Conservation (phyloP, 2,329 filamentous ascomycete genomes). For the Ascochyta fabae region DNA sequence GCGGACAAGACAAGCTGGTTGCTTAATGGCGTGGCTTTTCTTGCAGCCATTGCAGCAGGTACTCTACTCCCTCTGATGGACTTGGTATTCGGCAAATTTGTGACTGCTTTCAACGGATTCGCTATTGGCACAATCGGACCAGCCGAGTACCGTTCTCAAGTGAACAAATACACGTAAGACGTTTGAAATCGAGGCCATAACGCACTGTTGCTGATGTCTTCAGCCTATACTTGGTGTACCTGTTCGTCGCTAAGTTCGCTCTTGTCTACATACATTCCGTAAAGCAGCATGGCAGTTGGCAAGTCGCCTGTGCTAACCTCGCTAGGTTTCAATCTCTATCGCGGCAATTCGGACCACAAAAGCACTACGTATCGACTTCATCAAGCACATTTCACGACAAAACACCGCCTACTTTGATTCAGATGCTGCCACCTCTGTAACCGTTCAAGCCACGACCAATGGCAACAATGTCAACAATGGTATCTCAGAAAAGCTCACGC, state of each 20-base stretch:
- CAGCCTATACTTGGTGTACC: constrained; percentile 71
- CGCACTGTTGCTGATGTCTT: background rate
- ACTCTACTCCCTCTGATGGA: constrained; percentile 58
- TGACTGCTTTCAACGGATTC: constrained; percentile 55
- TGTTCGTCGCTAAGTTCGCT: constrained; percentile 71
- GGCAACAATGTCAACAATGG: constrained; percentile 93
- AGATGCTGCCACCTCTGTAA: constrained; percentile 89
- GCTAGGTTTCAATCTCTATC: constrained; percentile 53
- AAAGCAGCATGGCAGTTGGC: background rate
- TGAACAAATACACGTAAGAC: constrained; percentile 46
- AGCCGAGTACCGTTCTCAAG: constrained; percentile 47
- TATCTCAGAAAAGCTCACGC: constrained; percentile 60
- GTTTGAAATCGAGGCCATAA: too few relatives aligned
- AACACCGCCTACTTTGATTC: constrained; percentile 68
- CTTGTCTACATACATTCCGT: constrained; percentile 61
- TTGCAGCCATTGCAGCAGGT: constrained; percentile 53
- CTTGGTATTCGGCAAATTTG: constrained; percentile 60
- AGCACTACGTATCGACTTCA: constrained; percentile 64
- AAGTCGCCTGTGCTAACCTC: constrained; percentile 12
- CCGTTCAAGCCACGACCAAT: constrained; percentile 91
- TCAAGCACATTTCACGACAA: constrained; percentile 64
- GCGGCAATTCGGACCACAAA: constrained; percentile 60
- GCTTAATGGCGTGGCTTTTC: constrained; percentile 39
- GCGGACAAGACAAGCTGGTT: constrained; percentile 42
- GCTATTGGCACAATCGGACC: constrained; percentile 40